Evolutionary conservation across 345 rosid species (phyloP).

Genomic region (Jatropha curcas): DNA sequence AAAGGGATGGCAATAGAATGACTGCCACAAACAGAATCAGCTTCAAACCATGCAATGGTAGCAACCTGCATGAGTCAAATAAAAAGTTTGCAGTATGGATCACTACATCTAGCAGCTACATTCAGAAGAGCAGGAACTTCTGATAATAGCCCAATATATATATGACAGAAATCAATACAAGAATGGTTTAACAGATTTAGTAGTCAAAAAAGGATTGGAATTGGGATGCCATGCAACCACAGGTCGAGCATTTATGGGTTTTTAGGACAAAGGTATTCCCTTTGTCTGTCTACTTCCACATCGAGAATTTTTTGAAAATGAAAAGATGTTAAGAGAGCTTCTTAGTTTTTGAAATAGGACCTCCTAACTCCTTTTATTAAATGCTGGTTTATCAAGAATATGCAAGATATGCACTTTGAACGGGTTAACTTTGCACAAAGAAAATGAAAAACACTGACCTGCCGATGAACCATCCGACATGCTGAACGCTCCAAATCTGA

Average conservation of each 20-base stretch:
- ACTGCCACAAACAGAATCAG: slow-evolving; percentile 95
- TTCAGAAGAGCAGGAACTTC: background rate
- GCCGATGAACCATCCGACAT: slow-evolving; percentile 93
- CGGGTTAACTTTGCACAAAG: slow-evolving; percentile 2
- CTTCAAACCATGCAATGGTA: slow-evolving; percentile 99
- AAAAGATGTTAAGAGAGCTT: slow-evolving; percentile 18
- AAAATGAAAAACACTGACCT: slow-evolving; percentile 60
- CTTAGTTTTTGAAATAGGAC: background rate
- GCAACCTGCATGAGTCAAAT: slow-evolving; percentile 67
- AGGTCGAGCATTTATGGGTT: background rate
- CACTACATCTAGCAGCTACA: background rate
- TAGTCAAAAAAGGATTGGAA: background rate
- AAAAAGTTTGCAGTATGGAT: slow-evolving; percentile 2
- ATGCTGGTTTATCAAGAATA: background rate
- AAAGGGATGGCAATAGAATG: slow-evolving; percentile 91
- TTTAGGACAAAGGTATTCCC: background rate
- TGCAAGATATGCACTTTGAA: background rate
- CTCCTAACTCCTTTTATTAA: background rate
- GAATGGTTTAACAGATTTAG: background rate
- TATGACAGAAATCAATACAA: background rate
- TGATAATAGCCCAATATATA: too few species aligned
- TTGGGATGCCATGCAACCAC: background rate
- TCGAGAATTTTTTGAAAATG: slow-evolving; percentile 22
- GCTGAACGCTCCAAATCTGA: slow-evolving; percentile 94
- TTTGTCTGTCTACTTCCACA: background rate